Evolutionary conservation across 805 yeast genomes (phyloP), one percentile per base, ranked within the genome.

Genomic region (Nakazawaea siamensis): DNA sequence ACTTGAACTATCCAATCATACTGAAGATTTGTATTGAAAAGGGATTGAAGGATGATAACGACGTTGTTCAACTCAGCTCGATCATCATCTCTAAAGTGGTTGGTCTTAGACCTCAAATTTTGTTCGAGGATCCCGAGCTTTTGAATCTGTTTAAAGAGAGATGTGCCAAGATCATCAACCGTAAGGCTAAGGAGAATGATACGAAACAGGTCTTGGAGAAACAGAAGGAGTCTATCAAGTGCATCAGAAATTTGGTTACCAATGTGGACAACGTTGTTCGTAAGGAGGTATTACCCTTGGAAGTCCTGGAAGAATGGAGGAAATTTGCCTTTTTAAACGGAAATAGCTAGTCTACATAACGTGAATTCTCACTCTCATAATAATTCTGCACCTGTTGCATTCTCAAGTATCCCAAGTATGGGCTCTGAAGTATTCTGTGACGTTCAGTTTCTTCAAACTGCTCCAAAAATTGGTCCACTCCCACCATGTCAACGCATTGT

Each of bases 201-300:
- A 73, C 77, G n/a, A 70, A 77, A 35, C 84, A 79, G 50, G 85
- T 77, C 38, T 54, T 70, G 17, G 86, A 78, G 46, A 68, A 66
- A 39, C 65, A 64, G 35, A 66, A 69, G 38, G 81, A 75, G 41
- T 45, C 54, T 3, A 39, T 47, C 27, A 57, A 48, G 16, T 28
- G 29, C 4, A 25, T 37, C 11, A 29, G 28, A 25, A 28, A 16
- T 12, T 29, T 37, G 28, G 26, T 37, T 24, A 12, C 33, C 10
- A 29, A n/a, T 20, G 25, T 37, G 8, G 35, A 37, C 18, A 20
- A 33, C 10, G 21, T 24, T 3, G 6, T 37, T 11, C 16, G 19
- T 5, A 20, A 29, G n/a, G 27, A 29, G 5, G 31, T 15, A 11
- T 16, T 37, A 16, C 31, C 20, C 6, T 24, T 16, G 14, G 40